Base-by-base conservation (phyloP, 2,329 filamentous ascomycete genomes). In the Fusarium pseudoanthophilum region DNA sequence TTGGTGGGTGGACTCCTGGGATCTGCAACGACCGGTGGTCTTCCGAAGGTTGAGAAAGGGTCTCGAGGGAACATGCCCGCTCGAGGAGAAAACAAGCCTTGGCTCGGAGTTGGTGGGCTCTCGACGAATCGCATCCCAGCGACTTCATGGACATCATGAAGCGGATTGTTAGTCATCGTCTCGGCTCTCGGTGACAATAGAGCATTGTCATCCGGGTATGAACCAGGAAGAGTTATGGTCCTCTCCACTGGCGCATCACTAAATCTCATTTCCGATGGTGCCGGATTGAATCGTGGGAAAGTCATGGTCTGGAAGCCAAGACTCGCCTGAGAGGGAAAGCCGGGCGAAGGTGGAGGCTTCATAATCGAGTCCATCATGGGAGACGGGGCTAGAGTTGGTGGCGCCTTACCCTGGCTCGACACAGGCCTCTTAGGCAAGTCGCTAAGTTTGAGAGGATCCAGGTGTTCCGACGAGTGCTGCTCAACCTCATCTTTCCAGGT, bases 1-100 rank as follows among this genome's bases (percentile, higher is more conserved):
- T 89, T 90, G 18, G 92, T 93, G 1, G 92, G 91, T 21, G 93
- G 93, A 79, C 92, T 95, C 75, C 93, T 85, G 20, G 93, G 93
- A 78, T 95, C 92, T 20, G 85, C 85, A 16, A 85, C 82, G 69
- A 88, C 86, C 6, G 83, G 76, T 16, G 87, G 88, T 42, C 86
- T 84, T 49, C 84, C 85, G 72, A 89, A 89, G 5, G 86, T 83
- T 52, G 81, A 84, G 64, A 88, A 86, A 0, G 86, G 84, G 71
- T 90, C 86, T 32, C 87, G 83, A 9, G 88, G 86, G 64, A 91
- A 89, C 77, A 85, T 83, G 13, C 84, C 83, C 62, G 84, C 83
- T 53, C 84, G 83, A 24, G 86, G 88, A 60, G 86, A 91, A 79
- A 87, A 91, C 56, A 87, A 81, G 37, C 84, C 85, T 36, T 87